A percentile compares a stretch with the other conserved stretches of the same genome.
These are phyloP conservation scores for Pedinophyceae sp. DNA, from an alignment of 139 green algal genomes.

Conservation along the genomic window DNA sequence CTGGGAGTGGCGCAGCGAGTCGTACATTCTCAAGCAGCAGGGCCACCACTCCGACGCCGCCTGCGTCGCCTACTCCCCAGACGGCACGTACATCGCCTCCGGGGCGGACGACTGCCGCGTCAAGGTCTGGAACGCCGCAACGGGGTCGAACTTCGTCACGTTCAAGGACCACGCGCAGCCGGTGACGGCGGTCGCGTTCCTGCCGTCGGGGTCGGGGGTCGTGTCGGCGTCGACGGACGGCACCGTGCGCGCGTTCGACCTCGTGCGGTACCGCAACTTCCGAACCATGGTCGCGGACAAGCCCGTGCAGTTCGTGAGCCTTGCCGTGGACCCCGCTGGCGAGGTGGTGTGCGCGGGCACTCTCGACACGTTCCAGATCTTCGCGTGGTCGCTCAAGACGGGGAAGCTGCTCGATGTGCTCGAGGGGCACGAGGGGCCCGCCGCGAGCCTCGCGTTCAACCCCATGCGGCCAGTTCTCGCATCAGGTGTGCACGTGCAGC, in stretches of 20 bases:
- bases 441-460: conserved; percentile 66
- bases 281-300: conserved; percentile 70
- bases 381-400: conserved; percentile 85
- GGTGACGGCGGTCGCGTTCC: conserved; percentile 64
- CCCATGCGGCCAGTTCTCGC: conserved; percentile 49
- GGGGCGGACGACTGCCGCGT: not conserved
- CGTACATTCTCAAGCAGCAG: conserved; percentile 81
- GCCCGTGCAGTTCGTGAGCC: conserved; percentile 62
- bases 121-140: conserved; percentile 63
- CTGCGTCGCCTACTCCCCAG: conserved; percentile 10
- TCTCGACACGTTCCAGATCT: conserved; percentile 78
- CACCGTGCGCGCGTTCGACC: conserved; percentile 85
- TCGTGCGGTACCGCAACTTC: conserved; percentile 89
- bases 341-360: conserved; percentile 76
- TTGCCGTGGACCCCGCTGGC: conserved; percentile 72
- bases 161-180: conserved; percentile 78
- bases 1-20: conserved; percentile 94
- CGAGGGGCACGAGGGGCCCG: conserved; percentile 76
- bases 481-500: too few species aligned
- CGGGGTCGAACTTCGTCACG: conserved; percentile 85
- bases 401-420: conserved; percentile 83
- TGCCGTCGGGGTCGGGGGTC: conserved; percentile 44
- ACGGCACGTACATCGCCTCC: not conserved
- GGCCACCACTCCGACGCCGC: conserved; percentile 77
- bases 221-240: conserved; percentile 55